phyloP scores from a whole-genome alignment of 306 rosid genomes.

The Cicer pinnatifidum region DNA sequence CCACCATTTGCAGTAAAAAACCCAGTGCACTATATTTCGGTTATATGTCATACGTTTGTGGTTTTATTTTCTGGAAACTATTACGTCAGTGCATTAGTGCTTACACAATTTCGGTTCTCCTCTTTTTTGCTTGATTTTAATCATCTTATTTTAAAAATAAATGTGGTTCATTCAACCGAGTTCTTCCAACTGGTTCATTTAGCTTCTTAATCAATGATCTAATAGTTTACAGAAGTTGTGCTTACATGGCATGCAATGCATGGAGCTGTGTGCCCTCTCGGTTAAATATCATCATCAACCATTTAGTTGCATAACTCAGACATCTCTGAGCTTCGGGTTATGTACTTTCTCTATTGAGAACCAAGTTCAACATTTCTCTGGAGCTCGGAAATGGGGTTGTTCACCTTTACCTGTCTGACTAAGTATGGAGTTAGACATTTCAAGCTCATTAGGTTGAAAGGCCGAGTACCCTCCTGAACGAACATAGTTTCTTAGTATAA shows the following conservation, averaged over 20 bases:
- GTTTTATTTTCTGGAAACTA: slow-evolving; percentile 22
- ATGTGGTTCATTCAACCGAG: neutral
- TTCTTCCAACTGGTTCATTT: neutral
- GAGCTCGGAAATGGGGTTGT: neutral
- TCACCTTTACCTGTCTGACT: slow-evolving; percentile 8
- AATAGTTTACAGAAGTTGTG: neutral
- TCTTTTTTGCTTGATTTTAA: slow-evolving; percentile 8
- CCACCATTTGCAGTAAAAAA: neutral
- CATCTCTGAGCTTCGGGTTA: neutral
- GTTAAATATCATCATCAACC: neutral
- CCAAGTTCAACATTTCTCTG: neutral
- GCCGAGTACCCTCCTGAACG: neutral
- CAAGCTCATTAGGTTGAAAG: neutral
- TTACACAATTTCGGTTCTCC: neutral
- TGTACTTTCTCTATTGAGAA: neutral
- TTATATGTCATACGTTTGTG: neutral
- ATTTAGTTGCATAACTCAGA: neutral
- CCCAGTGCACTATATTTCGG: neutral
- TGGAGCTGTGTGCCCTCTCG: slow-evolving; percentile 13
- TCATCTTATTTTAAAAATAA: neutral
- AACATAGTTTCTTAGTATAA: neutral
- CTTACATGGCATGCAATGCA: neutral
- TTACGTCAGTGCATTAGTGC: neutral
- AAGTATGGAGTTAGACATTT: neutral
- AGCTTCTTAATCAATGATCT: neutral